These are phyloP conservation scores for Fusarium acutatum DNA, from an alignment of 2,329 filamentous ascomycete species.

Conservation along the genomic window DNA sequence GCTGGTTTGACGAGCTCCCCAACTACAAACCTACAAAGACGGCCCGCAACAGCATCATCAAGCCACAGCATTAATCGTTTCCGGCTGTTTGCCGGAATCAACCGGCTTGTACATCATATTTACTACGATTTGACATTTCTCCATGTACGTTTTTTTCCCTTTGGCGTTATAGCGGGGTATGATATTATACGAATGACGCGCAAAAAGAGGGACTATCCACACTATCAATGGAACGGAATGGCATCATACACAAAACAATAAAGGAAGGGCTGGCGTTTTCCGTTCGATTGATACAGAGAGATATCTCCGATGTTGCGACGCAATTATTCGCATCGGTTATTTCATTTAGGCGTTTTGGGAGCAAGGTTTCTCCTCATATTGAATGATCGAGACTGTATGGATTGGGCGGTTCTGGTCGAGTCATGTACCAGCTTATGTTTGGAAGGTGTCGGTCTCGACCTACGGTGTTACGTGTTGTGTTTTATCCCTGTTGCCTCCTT, in stretches of 20 bases:
- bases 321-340: conserved; percentile 35
- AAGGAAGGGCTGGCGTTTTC: conserved; percentile 40
- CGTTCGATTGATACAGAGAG: conserved; percentile 43
- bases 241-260: conserved; percentile 34
- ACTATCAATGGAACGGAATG: conserved; percentile 42
- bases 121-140: conserved; percentile 6
- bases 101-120: conserved; percentile 37
- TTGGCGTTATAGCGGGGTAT: conserved; percentile 35
- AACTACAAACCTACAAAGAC: conserved; percentile 77
- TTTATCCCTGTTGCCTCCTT: conserved; percentile 19
- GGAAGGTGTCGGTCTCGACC: neutral
- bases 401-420: conserved; percentile 30
- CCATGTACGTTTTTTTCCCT: conserved; percentile 9
- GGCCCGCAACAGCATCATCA: conserved; percentile 44
- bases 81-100: neutral
- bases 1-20: conserved; percentile 87
- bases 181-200: conserved; percentile 34
- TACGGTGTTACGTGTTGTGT: conserved; percentile 21
- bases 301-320: conserved; percentile 39
- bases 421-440: neutral
- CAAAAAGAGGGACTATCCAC: conserved; percentile 36
- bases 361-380: conserved; percentile 3
- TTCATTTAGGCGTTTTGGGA: conserved; percentile 11
- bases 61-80: conserved; percentile 1
- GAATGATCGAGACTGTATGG: conserved; percentile 21